Conservation (phyloP, 208 protist species). For the Leishmania turanica region DNA sequence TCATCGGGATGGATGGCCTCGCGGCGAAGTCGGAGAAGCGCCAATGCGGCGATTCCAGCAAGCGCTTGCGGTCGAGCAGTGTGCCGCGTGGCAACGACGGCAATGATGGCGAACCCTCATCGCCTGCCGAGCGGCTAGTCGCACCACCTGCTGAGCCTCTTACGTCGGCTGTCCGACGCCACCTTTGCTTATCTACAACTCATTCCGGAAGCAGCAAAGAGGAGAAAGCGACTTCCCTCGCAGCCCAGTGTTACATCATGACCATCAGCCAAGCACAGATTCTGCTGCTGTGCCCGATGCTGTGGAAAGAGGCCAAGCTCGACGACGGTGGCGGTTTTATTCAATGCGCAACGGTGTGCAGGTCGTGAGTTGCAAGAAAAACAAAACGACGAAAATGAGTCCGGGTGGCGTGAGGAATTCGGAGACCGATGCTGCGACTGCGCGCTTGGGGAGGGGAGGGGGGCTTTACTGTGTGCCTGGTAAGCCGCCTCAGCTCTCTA, state of each 20-base stretch:
- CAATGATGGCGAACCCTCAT: too few species aligned
- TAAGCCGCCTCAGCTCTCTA: not conserved
- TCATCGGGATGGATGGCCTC: too few species aligned
- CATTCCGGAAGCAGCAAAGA: not conserved
- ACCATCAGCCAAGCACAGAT: slow-evolving; percentile 28
- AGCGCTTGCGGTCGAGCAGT: too few species aligned
- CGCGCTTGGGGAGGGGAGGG: too few species aligned
- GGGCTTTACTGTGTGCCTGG: too few species aligned
- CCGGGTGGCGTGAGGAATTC: not conserved
- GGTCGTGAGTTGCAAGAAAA: too few species aligned
- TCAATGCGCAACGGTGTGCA: not conserved
- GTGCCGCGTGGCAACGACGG: too few species aligned
- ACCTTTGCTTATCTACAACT: slow-evolving; percentile 20
- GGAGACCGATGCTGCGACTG: too few species aligned
- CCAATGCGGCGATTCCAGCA: too few species aligned
- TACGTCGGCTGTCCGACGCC: slow-evolving; percentile 22
- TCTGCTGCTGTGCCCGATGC: slow-evolving; percentile 22
- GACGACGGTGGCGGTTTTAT: slow-evolving; percentile 10
- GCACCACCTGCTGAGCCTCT: slow-evolving; percentile 18
- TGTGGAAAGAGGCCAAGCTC: slow-evolving; percentile 16
- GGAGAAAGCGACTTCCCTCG: slow-evolving; percentile 20
- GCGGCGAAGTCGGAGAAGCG: too few species aligned
- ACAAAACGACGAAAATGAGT: too few species aligned
- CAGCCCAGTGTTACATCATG: slow-evolving; percentile 24
- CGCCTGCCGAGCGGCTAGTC: too few species aligned